These are phyloP conservation scores for Diaporthe nobilis DNA, from an alignment of 2,329 filamentous ascomycete genomes.

Conservation along the genomic window DNA sequence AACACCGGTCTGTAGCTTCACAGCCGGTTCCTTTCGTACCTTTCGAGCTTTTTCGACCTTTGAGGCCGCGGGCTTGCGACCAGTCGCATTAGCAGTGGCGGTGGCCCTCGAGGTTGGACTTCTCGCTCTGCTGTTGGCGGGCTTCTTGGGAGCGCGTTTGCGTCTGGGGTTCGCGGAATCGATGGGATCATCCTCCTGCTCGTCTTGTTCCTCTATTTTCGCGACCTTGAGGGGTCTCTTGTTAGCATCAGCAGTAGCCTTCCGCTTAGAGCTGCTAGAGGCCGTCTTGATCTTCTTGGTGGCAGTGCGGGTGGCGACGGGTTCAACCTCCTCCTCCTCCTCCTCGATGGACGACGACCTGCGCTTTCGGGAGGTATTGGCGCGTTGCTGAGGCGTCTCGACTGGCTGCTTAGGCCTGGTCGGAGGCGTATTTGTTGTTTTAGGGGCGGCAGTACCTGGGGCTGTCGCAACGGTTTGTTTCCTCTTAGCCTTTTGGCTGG, in stretches of 20 bases:
- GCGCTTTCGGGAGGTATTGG: slow-evolving; percentile 54
- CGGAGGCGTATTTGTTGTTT: slow-evolving; percentile 19
- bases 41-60: slow-evolving; percentile 30
- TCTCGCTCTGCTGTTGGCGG: slow-evolving; percentile 39
- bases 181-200: neutral
- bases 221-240: slow-evolving; percentile 1
- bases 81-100: slow-evolving; percentile 31
- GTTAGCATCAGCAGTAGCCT: slow-evolving; percentile 8
- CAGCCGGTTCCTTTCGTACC: neutral
- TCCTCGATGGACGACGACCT: slow-evolving; percentile 59
- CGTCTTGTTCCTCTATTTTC: neutral
- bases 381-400: slow-evolving; percentile 44
- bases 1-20: neutral
- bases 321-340: slow-evolving; percentile 10
- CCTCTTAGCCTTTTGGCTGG: neutral
- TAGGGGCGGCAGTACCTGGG: slow-evolving; percentile 35
- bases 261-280: slow-evolving; percentile 17
- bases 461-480: slow-evolving; percentile 41
- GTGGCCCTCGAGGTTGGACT: slow-evolving; percentile 48
- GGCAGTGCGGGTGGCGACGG: neutral
- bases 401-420: slow-evolving; percentile 13
- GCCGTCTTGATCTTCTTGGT: slow-evolving; percentile 25
- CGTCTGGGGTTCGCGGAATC: neutral
- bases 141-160: slow-evolving; percentile 21
- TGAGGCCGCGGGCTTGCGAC: slow-evolving; percentile 35